Conservation (phyloP, 179 eudicot genomes). For the Vitellaria paradoxa region DNA sequence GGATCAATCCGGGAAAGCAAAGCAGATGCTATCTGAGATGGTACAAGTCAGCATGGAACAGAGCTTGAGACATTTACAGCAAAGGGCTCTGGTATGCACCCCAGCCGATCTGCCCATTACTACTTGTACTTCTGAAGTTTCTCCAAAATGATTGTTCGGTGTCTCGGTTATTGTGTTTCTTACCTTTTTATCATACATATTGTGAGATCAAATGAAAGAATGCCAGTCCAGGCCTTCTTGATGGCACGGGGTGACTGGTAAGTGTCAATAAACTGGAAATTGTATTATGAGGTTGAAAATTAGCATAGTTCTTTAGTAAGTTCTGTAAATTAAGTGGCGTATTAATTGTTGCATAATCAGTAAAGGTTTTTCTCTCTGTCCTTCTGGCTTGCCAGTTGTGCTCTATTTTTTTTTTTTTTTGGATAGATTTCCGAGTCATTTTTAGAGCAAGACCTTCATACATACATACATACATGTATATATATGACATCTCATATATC, state of each 20-base stretch:
- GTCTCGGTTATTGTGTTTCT: constrained; percentile 3
- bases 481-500: too few relatives aligned
- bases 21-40: constrained; percentile 91
- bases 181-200: background rate
- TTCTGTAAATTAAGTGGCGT: too few relatives aligned
- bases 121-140: constrained; percentile 49
- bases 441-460: too few relatives aligned
- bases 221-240: constrained; percentile 54
- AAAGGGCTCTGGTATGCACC: constrained; percentile 80
- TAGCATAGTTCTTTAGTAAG: too few relatives aligned
- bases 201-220: constrained; percentile 16
- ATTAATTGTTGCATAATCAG: too few relatives aligned
- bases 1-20: constrained; percentile 76
- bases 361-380: too few relatives aligned
- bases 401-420: too few relatives aligned
- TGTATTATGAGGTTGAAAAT: background rate
- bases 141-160: constrained; percentile 20
- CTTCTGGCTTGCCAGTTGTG: too few relatives aligned
- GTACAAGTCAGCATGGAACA: constrained; percentile 98
- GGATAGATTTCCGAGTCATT: too few relatives aligned
- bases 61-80: constrained; percentile 80
- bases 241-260: constrained; percentile 47
- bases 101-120: constrained; percentile 49
- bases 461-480: too few relatives aligned
- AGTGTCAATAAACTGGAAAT: constrained; percentile 16